A percentile compares a stretch with the other conserved stretches of the same genome.
These are phyloP conservation scores for Fomes fomentarius DNA, from an alignment of 1,284 basidiomycete species.

Conservation along the genomic window DNA sequence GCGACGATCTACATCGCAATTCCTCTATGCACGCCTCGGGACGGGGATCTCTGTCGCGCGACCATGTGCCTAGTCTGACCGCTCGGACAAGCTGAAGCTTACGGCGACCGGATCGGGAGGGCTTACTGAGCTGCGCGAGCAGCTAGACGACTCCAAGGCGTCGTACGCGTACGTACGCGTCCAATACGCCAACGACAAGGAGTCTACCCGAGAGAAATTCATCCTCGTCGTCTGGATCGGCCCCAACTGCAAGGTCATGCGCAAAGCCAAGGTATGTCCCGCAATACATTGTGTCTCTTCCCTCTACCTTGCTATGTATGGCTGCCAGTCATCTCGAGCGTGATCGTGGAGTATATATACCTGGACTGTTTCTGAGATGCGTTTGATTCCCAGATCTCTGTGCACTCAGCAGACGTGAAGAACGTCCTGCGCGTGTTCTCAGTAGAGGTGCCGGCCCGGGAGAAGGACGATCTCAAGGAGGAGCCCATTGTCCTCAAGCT, in stretches of 20 bases:
- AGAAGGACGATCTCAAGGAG: constrained; percentile 82
- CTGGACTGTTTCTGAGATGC: no score
- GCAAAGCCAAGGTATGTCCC: constrained; percentile 81
- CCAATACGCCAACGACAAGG: constrained; percentile 85
- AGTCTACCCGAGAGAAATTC: constrained; percentile 88
- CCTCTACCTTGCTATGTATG: not conserved
- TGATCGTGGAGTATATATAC: no score
- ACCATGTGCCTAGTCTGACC: constrained; percentile 57
- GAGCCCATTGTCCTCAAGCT: constrained; percentile 73
- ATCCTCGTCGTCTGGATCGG: constrained; percentile 92
- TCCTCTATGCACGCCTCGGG: no score
- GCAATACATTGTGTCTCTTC: no score
- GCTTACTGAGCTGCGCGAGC: constrained; percentile 75
- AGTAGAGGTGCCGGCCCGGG: constrained; percentile 83
- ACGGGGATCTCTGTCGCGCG: no score
- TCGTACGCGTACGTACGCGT: constrained; percentile 86
- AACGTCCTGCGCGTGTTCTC: constrained; percentile 77
- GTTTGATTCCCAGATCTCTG: constrained; percentile 67
- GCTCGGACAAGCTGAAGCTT: constrained; percentile 81
- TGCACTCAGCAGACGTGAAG: constrained; percentile 88
- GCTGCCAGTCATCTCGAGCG: no score
- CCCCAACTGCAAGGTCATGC: constrained; percentile 83
- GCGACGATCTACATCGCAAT: not conserved
- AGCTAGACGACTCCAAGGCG: constrained; percentile 74
- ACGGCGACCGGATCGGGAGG: constrained; percentile 80